Conservation (phyloP, 331 rosid species). For the Spiraea crenata region DNA sequence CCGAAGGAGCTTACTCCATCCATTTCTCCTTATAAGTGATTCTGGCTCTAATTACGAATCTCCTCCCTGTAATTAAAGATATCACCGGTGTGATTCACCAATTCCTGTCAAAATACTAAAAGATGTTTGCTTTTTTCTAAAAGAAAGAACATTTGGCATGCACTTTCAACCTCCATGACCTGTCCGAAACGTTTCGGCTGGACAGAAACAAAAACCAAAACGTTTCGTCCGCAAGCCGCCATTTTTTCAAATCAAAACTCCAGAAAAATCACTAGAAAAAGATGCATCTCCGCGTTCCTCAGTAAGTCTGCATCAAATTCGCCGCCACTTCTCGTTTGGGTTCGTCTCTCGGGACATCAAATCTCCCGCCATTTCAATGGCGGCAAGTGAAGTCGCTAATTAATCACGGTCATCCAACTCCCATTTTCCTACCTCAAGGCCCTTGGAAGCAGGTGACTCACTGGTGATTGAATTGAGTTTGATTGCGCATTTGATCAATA, state of each 20-base stretch:
- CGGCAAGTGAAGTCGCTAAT: slow-evolving; percentile 27
- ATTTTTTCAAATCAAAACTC: not conserved
- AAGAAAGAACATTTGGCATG: no score
- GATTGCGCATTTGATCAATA: no score
- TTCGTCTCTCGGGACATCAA: slow-evolving; percentile 19
- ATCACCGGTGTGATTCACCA: no score
- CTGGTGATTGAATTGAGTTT: no score
- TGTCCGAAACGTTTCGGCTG: not conserved
- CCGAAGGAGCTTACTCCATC: no score
- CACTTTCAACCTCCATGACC: no score
- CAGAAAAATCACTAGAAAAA: not conserved
- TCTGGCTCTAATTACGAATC: no score
- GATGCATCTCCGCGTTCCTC: slow-evolving; percentile 29
- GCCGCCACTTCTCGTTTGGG: not conserved
- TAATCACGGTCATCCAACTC: slow-evolving; percentile 60
- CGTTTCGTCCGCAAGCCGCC: not conserved
- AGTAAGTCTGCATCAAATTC: slow-evolving; percentile 19
- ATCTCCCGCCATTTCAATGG: slow-evolving; percentile 28
- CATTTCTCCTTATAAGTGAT: no score
- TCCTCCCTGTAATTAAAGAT: no score
- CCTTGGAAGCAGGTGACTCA: slow-evolving; percentile 85
- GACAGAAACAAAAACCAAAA: not conserved
- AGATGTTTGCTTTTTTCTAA: no score
- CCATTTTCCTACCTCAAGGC: slow-evolving; percentile 78
- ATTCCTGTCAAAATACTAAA: no score